Evolutionary conservation across 352 stramenopile species (phyloP).

Genomic region (Pythium folliculosum): DNA sequence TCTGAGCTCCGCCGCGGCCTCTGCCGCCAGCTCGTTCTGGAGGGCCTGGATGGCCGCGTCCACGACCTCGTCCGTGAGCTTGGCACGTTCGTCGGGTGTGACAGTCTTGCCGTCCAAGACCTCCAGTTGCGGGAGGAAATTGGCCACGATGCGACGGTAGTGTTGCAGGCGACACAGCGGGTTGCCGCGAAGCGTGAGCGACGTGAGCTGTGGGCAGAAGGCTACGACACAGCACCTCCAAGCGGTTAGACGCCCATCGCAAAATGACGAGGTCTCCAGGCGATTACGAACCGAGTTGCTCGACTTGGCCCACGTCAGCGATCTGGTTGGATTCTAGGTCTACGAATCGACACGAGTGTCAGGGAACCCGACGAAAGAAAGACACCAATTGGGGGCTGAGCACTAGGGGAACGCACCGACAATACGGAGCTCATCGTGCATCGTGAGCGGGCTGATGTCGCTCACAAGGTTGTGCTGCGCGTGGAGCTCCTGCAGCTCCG

Average conservation of each 20-base stretch:
- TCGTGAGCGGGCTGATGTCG: conserved; percentile 80
- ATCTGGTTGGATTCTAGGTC: conserved; percentile 78
- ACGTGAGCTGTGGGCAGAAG: conserved; percentile 65
- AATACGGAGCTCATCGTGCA: conserved; percentile 85
- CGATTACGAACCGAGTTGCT: conserved; percentile 61
- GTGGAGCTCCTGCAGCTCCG: conserved; percentile 76
- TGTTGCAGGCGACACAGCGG: conserved; percentile 52
- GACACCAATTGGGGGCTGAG: no score
- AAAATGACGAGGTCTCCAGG: no score
- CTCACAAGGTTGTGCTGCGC: conserved; percentile 75
- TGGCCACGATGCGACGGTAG: conserved; percentile 70
- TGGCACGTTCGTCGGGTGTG: conserved; percentile 36
- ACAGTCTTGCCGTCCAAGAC: conserved; percentile 55
- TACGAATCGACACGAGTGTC: conserved; percentile 11
- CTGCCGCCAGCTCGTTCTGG: conserved; percentile 25
- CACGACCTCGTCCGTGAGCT: conserved; percentile 54
- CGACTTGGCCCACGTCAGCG: conserved; percentile 69
- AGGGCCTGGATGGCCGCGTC: conserved; percentile 42
- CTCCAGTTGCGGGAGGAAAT: conserved; percentile 72
- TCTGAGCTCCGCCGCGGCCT: conserved; percentile 7
- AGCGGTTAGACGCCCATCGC: background rate
- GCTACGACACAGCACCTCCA: conserved; percentile 27
- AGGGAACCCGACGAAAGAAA: background rate
- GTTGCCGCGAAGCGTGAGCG: conserved; percentile 67
- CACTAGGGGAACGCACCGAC: conserved; percentile 60